Evolutionary conservation across 1,284 basidiomycete genomes (phyloP).

Genomic region (Trametes versicolor): DNA sequence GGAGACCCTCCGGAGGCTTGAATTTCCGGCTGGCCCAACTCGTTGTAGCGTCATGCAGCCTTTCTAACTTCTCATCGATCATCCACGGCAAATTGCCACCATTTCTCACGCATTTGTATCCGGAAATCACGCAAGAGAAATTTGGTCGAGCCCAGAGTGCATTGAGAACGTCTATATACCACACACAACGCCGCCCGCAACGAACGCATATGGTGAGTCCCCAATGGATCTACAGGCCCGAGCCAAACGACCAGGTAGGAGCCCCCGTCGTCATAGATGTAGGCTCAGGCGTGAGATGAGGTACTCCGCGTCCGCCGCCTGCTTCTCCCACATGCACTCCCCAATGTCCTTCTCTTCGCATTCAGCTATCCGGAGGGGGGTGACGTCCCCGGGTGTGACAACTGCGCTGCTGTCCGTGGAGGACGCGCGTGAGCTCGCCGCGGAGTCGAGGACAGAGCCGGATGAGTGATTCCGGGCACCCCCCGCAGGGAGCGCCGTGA

Average conservation of each 20-base stretch:
- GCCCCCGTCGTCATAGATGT: not conserved
- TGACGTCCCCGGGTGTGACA: slow-evolving; percentile 16
- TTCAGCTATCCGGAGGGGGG: slow-evolving; percentile 6
- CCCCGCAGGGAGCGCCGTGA: slow-evolving; percentile 4
- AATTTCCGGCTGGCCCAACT: too few relatives aligned
- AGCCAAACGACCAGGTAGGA: not conserved
- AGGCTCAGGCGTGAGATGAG: slow-evolving; percentile 18
- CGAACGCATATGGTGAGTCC: slow-evolving; percentile 17
- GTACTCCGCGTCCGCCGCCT: slow-evolving; percentile 20
- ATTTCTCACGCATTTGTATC: not conserved
- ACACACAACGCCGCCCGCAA: slow-evolving; percentile 25
- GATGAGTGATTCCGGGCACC: slow-evolving; percentile 22
- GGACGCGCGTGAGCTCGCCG: slow-evolving; percentile 22
- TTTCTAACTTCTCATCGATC: too few relatives aligned
- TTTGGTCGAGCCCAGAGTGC: slow-evolving; percentile 2
- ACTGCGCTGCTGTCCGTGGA: slow-evolving; percentile 20
- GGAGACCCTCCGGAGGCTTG: too few relatives aligned
- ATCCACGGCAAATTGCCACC: too few relatives aligned
- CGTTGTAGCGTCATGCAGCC: too few relatives aligned
- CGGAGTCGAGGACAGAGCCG: slow-evolving; percentile 25
- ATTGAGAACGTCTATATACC: slow-evolving; percentile 17
- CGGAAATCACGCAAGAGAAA: not conserved
- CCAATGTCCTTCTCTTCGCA: slow-evolving; percentile 24
- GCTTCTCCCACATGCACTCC: slow-evolving; percentile 22
- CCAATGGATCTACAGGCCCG: slow-evolving; percentile 7